Conservation (phyloP, 2,329 filamentous ascomycete species). For the Aureobasidium sp. region DNA sequence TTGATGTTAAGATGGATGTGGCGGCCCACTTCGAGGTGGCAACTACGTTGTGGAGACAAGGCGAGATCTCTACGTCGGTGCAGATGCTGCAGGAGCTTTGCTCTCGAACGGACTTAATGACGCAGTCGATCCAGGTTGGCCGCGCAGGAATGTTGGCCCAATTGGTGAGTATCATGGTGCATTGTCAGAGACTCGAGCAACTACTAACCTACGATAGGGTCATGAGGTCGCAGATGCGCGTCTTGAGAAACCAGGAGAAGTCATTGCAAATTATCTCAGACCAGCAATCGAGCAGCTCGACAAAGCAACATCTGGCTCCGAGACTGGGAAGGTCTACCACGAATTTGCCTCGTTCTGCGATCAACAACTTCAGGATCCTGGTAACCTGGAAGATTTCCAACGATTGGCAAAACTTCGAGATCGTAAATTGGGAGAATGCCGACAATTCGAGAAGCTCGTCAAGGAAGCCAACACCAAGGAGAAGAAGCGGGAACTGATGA, state of each 20-base stretch:
- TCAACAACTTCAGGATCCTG: constrained; percentile 79
- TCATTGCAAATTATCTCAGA: constrained; percentile 76
- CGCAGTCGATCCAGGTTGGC: constrained; percentile 63
- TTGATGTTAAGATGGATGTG: constrained; percentile 70
- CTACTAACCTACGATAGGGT: constrained; percentile 40
- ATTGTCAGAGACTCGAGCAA: too few species aligned
- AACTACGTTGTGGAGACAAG: constrained; percentile 87
- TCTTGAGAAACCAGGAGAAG: constrained; percentile 81
- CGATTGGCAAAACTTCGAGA: constrained; percentile 65
- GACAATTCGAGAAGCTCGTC: constrained; percentile 75
- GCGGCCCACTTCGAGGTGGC: constrained; percentile 74
- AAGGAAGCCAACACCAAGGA: constrained; percentile 52
- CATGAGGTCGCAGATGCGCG: constrained; percentile 83
- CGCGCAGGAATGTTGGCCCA: constrained; percentile 75
- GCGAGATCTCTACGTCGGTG: constrained; percentile 82
- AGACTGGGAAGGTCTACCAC: constrained; percentile 83
- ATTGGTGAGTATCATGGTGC: constrained; percentile 42
- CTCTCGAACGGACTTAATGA: constrained; percentile 50
- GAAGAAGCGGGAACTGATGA: constrained; percentile 30
- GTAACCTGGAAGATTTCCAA: constrained; percentile 73
- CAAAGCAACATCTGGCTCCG: constrained; percentile 55
- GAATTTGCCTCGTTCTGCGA: constrained; percentile 95
- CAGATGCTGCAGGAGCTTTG: constrained; percentile 73
- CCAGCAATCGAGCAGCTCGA: constrained; percentile 76
- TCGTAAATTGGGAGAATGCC: constrained; percentile 19